Evolutionary conservation across 345 rosid species (phyloP).

Genomic region (Populus tremula): DNA sequence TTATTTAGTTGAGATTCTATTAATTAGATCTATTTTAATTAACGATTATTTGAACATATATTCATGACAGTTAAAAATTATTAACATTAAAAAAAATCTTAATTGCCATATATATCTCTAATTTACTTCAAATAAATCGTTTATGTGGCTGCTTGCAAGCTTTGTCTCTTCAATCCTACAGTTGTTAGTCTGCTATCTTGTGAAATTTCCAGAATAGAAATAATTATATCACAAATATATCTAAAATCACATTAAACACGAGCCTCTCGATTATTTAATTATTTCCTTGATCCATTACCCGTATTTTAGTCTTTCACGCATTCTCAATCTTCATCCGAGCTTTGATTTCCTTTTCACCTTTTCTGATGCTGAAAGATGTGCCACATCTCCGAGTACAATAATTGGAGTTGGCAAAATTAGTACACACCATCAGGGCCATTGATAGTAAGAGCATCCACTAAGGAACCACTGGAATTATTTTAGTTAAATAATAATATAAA

Average conservation of each 20-base stretch:
- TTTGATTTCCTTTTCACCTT: background rate
- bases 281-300: background rate
- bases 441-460: background rate
- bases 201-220: background rate
- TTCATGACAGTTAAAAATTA: too few species aligned
- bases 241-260: background rate
- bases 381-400: background rate
- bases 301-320: background rate
- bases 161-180: too few species aligned
- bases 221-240: background rate
- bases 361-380: background rate
- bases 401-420: background rate
- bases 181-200: background rate
- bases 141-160: too few species aligned
- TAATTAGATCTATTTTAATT: too few species aligned
- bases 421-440: background rate
- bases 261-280: background rate
- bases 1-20: too few species aligned
- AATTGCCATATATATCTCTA: too few species aligned
- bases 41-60: too few species aligned
- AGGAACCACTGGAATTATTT: background rate
- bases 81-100: too few species aligned
- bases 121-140: too few species aligned
- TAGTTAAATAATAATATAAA: too few species aligned
- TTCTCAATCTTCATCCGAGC: background rate